Evolutionary conservation across 2,329 filamentous ascomycete species (phyloP).

Genomic region (Knufia petricola): DNA sequence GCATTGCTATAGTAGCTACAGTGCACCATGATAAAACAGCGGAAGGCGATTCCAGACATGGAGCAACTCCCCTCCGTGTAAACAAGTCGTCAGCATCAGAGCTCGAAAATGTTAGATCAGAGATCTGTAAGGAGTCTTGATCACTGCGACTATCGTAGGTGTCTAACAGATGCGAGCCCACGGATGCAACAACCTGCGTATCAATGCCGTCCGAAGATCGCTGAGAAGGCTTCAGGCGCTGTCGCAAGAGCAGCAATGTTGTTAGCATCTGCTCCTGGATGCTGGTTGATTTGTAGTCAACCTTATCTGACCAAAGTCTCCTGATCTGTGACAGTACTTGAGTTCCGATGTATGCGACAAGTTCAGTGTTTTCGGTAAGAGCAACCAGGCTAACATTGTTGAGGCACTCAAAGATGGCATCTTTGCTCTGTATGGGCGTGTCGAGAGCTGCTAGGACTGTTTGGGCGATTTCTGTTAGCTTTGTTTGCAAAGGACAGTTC

Average conservation of each 20-base stretch:
- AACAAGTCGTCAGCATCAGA: slow-evolving; percentile 1
- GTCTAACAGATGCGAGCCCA: not conserved
- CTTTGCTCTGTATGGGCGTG: slow-evolving; percentile 41
- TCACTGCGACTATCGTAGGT: slow-evolving; percentile 1
- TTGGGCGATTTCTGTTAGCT: slow-evolving; percentile 14
- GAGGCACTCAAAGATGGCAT: slow-evolving; percentile 63
- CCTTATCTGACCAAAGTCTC: slow-evolving; percentile 56
- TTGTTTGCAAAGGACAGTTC: slow-evolving; percentile 18
- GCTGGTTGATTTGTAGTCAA: slow-evolving; percentile 48
- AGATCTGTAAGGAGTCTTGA: slow-evolving; percentile 6
- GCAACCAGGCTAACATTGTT: slow-evolving; percentile 60
- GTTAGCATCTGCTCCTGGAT: slow-evolving; percentile 70
- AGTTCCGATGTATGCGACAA: slow-evolving; percentile 51
- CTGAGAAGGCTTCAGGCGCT: slow-evolving; percentile 32
- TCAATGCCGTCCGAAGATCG: not conserved
- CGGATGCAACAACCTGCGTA: not conserved
- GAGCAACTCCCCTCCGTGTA: not conserved
- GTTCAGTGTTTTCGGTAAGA: slow-evolving; percentile 56
- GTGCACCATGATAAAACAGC: slow-evolving; percentile 8
- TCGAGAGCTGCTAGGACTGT: slow-evolving; percentile 12
- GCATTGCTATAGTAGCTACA: slow-evolving; percentile 2
- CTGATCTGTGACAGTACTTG: slow-evolving; percentile 61
- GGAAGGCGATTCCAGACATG: not conserved
- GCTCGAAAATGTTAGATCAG: slow-evolving; percentile 3
- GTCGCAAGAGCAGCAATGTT: slow-evolving; percentile 57